phyloP scores from a whole-genome alignment of 148 eudicot species.

The Camellia sinensis region DNA sequence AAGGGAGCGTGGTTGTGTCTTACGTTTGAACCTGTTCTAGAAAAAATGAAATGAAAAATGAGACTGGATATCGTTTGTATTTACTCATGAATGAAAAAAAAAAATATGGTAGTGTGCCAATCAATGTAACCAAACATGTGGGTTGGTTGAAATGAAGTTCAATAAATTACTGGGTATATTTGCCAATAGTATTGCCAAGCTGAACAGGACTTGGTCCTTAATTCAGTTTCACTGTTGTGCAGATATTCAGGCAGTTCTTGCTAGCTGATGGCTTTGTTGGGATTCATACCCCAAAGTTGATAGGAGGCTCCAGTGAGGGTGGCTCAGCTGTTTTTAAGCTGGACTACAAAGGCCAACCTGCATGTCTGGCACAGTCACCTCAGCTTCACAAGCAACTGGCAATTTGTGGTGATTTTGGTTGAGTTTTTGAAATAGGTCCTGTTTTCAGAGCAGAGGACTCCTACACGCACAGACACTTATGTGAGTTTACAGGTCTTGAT shows the following conservation, averaged over 20 bases:
- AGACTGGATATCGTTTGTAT: too few species aligned
- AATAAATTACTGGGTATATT: background rate
- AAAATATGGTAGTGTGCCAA: too few species aligned
- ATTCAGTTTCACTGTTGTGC: slow-evolving; percentile 22
- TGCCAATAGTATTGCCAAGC: background rate
- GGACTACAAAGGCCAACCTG: slow-evolving; percentile 87
- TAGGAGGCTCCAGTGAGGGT: slow-evolving; percentile 92
- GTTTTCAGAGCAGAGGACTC: slow-evolving; percentile 98
- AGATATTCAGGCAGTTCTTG: slow-evolving; percentile 68
- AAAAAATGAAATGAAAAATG: background rate
- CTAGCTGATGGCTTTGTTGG: slow-evolving; percentile 55
- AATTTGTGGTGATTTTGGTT: slow-evolving; percentile 80
- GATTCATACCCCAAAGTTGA: slow-evolving; percentile 88
- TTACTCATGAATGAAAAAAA: too few species aligned
- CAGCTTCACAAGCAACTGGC: slow-evolving; percentile 98
- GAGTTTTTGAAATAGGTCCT: slow-evolving; percentile 89
- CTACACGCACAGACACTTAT: slow-evolving; percentile 81
- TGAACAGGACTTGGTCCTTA: background rate
- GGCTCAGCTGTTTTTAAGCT: slow-evolving; percentile 91
- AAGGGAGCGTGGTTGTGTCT: background rate
- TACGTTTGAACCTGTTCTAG: background rate
- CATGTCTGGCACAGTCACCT: slow-evolving; percentile 96
- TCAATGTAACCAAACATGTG: background rate
- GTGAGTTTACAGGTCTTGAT: slow-evolving; percentile 96
- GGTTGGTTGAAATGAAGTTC: background rate